These are phyloP conservation scores for Aspergillus taichungensis DNA, from an alignment of 495 filamentous ascomycete genomes.

Conservation along the genomic window DNA sequence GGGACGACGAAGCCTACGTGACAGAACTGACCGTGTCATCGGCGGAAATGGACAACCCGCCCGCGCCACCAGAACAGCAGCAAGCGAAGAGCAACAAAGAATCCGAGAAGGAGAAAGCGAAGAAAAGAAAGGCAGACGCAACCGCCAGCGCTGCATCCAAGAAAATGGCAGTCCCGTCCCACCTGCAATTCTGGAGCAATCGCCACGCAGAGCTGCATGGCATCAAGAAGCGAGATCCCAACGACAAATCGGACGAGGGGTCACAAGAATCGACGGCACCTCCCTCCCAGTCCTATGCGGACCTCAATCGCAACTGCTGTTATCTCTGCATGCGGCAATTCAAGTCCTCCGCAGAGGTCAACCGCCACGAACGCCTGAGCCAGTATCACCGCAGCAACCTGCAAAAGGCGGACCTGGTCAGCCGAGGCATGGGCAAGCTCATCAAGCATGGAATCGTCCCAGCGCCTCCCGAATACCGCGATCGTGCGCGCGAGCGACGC, in stretches of 20 bases:
- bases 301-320: conserved; percentile 63
- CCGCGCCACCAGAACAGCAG: conserved; percentile 19
- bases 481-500: conserved; percentile 77
- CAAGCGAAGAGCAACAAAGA: conserved; percentile 36
- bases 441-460: conserved; percentile 39
- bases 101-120: conserved; percentile 56
- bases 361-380: conserved; percentile 69
- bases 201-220: conserved; percentile 80
- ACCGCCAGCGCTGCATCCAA: conserved; percentile 32
- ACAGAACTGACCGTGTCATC: conserved; percentile 55
- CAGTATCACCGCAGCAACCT: conserved; percentile 66
- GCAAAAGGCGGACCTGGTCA: conserved; percentile 46
- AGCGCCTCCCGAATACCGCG: conserved; percentile 53
- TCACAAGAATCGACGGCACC: conserved; percentile 17
- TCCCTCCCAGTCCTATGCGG: conserved; percentile 55
- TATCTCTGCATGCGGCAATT: conserved; percentile 70
- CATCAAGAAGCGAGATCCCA: conserved; percentile 27
- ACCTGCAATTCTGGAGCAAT: conserved; percentile 83
- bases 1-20: conserved; percentile 73
- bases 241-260: conserved; percentile 12
- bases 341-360: conserved; percentile 56
- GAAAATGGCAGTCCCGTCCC: conserved; percentile 47
- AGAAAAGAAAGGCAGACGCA: conserved; percentile 60
- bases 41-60: conserved; percentile 27
- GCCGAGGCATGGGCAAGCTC: conserved; percentile 52